phyloP scores from a whole-genome alignment of 2,329 filamentous ascomycete species.

The Fusarium pseudonygamai region DNA sequence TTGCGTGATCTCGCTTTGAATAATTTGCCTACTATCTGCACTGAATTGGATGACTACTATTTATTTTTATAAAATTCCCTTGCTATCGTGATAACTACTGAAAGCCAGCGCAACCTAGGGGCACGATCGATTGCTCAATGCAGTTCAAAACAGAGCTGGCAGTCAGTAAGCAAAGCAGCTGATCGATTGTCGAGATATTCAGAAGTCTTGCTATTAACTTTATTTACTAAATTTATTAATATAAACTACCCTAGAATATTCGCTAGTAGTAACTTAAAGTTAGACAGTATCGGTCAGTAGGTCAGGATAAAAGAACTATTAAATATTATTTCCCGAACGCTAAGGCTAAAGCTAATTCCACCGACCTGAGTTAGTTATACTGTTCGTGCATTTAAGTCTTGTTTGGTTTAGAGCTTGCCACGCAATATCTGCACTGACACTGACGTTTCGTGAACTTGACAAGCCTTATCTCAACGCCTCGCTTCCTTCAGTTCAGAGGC shows the following conservation, averaged over 20 bases:
- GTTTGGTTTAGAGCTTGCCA: neutral
- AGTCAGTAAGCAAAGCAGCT: too few species aligned
- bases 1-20: fast-evolving
- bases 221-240: too few species aligned
- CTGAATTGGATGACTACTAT: neutral
- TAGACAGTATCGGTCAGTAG: too few species aligned
- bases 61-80: fast-evolving
- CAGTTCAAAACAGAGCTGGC: neutral
- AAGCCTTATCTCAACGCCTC: neutral
- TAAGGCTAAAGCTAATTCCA: neutral
- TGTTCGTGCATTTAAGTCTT: fast-evolving
- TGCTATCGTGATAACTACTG: neutral
- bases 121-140: fast-evolving
- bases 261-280: too few species aligned
- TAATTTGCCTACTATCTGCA: neutral
- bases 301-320: neutral
- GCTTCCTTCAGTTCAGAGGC: fast-evolving
- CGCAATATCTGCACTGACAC: fast-evolving
- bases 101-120: neutral
- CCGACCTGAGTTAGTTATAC: fast-evolving
- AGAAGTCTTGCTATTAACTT: too few species aligned
- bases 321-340: neutral
- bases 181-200: too few species aligned
- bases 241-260: neutral
- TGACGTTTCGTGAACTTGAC: neutral